Evolutionary conservation across 2,329 filamentous ascomycete species (phyloP).

Genomic region (Fusarium tjaetaba): DNA sequence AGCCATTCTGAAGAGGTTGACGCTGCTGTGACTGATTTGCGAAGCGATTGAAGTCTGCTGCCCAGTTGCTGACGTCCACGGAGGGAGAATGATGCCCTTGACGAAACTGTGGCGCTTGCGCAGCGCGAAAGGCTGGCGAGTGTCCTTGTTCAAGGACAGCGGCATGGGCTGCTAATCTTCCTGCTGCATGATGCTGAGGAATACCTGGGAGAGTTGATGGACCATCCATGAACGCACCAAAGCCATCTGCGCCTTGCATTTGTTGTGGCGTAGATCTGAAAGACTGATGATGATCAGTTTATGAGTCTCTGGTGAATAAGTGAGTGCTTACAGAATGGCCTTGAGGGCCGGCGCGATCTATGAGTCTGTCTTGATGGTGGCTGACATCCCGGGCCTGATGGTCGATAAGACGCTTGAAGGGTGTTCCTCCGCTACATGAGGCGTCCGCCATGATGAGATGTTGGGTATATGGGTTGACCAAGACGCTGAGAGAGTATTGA

Average conservation of each 20-base stretch:
- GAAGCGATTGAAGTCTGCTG: slow-evolving; percentile 51
- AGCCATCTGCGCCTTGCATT: slow-evolving; percentile 46
- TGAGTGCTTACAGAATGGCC: slow-evolving; percentile 45
- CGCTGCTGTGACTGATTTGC: slow-evolving; percentile 41
- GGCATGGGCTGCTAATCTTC: slow-evolving; percentile 49
- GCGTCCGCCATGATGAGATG: slow-evolving; percentile 51
- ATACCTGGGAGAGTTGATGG: slow-evolving; percentile 43
- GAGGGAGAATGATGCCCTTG: slow-evolving; percentile 38
- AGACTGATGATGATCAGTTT: slow-evolving; percentile 36
- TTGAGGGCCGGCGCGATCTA: slow-evolving; percentile 44
- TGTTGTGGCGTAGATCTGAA: slow-evolving; percentile 49
- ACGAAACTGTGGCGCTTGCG: slow-evolving; percentile 39
- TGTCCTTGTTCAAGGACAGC: slow-evolving; percentile 46
- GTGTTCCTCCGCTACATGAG: slow-evolving; percentile 54
- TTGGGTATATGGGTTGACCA: background rate
- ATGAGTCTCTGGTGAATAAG: background rate
- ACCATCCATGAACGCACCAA: slow-evolving; percentile 50
- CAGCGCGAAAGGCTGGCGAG: slow-evolving; percentile 33
- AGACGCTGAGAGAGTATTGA: background rate
- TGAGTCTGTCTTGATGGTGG: slow-evolving; percentile 54
- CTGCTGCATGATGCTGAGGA: slow-evolving; percentile 48
- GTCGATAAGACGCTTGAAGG: slow-evolving; percentile 56
- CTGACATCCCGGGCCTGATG: slow-evolving; percentile 55
- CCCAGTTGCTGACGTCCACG: slow-evolving; percentile 47
- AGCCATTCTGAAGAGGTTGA: slow-evolving; percentile 32